These are phyloP conservation scores for Whalleya microplaca DNA, from an alignment of 2,329 filamentous ascomycete species.

Conservation along the genomic window DNA sequence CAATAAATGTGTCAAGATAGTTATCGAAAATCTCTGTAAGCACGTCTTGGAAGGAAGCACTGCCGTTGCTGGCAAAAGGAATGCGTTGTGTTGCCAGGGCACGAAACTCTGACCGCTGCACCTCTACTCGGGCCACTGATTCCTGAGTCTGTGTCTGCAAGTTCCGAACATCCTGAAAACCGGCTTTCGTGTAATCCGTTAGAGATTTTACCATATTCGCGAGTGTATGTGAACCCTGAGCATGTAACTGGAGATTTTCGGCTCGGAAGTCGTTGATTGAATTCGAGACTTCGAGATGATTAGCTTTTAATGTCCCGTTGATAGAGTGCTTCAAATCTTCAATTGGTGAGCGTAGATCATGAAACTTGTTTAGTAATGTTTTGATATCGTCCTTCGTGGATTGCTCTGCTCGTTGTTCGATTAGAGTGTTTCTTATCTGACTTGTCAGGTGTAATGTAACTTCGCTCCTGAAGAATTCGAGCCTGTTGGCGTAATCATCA, in stretches of 20 bases:
- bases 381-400: slow-evolving; percentile 10
- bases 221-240: neutral
- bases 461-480: slow-evolving; percentile 19
- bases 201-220: neutral
- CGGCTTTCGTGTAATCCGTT: neutral
- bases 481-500: slow-evolving; percentile 14
- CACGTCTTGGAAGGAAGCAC: slow-evolving; percentile 5
- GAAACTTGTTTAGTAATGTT: slow-evolving; percentile 4
- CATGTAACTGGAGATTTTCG: neutral
- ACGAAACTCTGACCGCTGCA: slow-evolving; percentile 13
- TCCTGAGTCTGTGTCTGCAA: slow-evolving; percentile 4
- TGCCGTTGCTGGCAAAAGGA: neutral
- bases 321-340: neutral
- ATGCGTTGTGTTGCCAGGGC: slow-evolving; percentile 6
- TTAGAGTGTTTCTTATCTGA: slow-evolving; percentile 9
- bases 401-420: slow-evolving; percentile 8
- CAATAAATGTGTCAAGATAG: slow-evolving; percentile 14
- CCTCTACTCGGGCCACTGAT: slow-evolving; percentile 6
- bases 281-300: neutral
- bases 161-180: neutral
- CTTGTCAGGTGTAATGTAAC: slow-evolving; percentile 13
- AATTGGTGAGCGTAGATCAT: slow-evolving; percentile 2
- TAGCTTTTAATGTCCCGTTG: neutral
- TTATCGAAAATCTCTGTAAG: slow-evolving; percentile 18
- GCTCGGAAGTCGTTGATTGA: neutral